Evolutionary conservation across 768 basidiomycete genomes (phyloP).

Genomic region (Termitomyces bulborhizus): DNA sequence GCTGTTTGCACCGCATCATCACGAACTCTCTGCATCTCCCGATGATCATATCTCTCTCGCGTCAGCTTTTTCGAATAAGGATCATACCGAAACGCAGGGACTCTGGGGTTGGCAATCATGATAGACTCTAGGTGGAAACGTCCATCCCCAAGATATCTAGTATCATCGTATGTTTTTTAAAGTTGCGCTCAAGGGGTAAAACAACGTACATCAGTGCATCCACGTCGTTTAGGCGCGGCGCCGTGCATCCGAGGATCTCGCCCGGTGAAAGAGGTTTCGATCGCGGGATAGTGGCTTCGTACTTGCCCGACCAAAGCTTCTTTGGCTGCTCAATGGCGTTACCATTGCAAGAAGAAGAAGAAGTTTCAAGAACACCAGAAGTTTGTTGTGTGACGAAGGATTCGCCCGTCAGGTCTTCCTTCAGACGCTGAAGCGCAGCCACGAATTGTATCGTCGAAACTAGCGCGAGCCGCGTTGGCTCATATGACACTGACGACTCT

Average conservation of each 20-base stretch:
- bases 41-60: conserved; percentile 84
- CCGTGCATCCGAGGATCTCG: conserved; percentile 96
- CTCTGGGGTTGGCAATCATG: conserved; percentile 97
- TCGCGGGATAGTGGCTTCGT: conserved; percentile 73
- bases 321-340: not conserved
- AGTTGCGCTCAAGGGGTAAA: not conserved
- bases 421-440: conserved; percentile 81
- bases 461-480: conserved; percentile 71
- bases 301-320: conserved; percentile 52
- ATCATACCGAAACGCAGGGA: conserved; percentile 97
- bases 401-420: conserved; percentile 63
- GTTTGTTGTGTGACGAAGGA: conserved; percentile 12
- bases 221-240: conserved; percentile 68
- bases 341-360: not conserved
- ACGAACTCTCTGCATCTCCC: conserved; percentile 75
- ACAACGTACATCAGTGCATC: conserved; percentile 84
- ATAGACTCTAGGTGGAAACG: conserved; percentile 97
- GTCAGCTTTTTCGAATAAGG: conserved; percentile 98
- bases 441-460: conserved; percentile 99
- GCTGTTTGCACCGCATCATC: conserved; percentile 74
- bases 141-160: conserved; percentile 93
- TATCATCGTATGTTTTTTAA: not conserved
- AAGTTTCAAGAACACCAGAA: conserved; percentile 5
- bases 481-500: conserved; percentile 12
- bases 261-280: conserved; percentile 93